Conservation (phyloP, 306 rosid genomes). For the Cajanus cajan region DNA sequence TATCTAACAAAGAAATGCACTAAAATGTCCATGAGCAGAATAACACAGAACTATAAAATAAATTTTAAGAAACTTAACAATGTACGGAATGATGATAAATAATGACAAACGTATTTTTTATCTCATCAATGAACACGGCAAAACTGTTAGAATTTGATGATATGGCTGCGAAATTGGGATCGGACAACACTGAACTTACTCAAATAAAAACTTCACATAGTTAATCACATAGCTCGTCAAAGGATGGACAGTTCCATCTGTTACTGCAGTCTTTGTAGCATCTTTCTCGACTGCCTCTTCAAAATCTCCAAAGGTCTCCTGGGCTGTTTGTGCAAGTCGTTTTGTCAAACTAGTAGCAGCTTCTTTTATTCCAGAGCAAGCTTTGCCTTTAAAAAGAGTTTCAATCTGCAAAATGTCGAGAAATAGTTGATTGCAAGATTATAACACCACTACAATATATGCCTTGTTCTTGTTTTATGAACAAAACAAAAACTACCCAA, state of each 20-base stretch:
- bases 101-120: background rate
- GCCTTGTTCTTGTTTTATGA: background rate
- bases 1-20: background rate
- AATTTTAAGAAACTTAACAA: background rate
- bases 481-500: constrained; percentile 6
- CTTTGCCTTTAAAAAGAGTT: constrained; percentile 77
- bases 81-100: background rate
- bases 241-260: constrained; percentile 98
- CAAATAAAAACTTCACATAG: constrained; percentile 92
- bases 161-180: background rate
- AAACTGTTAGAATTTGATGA: constrained; percentile 22
- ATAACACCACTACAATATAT: constrained; percentile 6
- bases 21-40: background rate
- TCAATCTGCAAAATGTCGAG: constrained; percentile 61
- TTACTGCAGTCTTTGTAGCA: constrained; percentile 93
- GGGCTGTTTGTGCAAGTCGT: constrained; percentile 89
- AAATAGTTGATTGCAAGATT: constrained; percentile 21
- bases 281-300: constrained; percentile 97
- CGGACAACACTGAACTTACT: constrained; percentile 58
- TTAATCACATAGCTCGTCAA: constrained; percentile 95
- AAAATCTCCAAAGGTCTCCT: constrained; percentile 93
- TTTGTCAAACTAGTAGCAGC: constrained; percentile 81
- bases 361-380: constrained; percentile 77
- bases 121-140: background rate
- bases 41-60: background rate